Percentiles rank a stretch among this genome's conserved stretches.
Evolutionary conservation across 768 basidiomycete species (phyloP).

Genomic region (Xerocomus brunneocitrinus): DNA sequence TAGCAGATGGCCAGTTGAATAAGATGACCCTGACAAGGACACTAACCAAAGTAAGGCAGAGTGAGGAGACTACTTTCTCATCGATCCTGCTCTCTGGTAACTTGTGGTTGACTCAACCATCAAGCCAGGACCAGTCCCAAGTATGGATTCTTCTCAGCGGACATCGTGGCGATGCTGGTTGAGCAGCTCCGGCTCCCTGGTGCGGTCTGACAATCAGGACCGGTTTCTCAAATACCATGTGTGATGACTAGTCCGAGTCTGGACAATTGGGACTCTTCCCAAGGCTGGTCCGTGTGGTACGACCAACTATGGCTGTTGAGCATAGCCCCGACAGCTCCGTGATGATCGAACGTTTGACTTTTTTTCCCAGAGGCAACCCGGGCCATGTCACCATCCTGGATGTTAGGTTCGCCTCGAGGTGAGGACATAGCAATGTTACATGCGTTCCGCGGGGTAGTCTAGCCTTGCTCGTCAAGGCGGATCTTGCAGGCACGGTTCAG

Average conservation of each 20-base stretch:
- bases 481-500: slow-evolving; percentile 14
- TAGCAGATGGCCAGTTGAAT: slow-evolving; percentile 12
- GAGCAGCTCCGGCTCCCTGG: slow-evolving; percentile 9
- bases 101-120: slow-evolving; percentile 16
- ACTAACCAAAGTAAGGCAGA: slow-evolving; percentile 32
- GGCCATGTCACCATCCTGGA: slow-evolving; percentile 9
- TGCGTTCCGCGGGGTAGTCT: background rate
- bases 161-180: slow-evolving; percentile 25
- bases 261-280: slow-evolving; percentile 3
- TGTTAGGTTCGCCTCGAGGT: slow-evolving; percentile 5
- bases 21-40: slow-evolving; percentile 24
- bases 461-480: slow-evolving; percentile 2
- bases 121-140: slow-evolving; percentile 15
- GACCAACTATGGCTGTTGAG: slow-evolving; percentile 17
- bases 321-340: slow-evolving; percentile 27
- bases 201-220: slow-evolving; percentile 14
- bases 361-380: slow-evolving; percentile 16
- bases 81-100: slow-evolving; percentile 8
- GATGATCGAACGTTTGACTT: slow-evolving; percentile 26
- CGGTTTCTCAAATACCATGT: slow-evolving; percentile 13
- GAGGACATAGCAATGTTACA: slow-evolving; percentile 6
- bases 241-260: slow-evolving; percentile 7
- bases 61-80: slow-evolving; percentile 17
- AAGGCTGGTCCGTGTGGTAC: slow-evolving; percentile 7
- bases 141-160: slow-evolving; percentile 16